phyloP scores from a whole-genome alignment of 768 basidiomycete genomes.

The Lactarius indigo region DNA sequence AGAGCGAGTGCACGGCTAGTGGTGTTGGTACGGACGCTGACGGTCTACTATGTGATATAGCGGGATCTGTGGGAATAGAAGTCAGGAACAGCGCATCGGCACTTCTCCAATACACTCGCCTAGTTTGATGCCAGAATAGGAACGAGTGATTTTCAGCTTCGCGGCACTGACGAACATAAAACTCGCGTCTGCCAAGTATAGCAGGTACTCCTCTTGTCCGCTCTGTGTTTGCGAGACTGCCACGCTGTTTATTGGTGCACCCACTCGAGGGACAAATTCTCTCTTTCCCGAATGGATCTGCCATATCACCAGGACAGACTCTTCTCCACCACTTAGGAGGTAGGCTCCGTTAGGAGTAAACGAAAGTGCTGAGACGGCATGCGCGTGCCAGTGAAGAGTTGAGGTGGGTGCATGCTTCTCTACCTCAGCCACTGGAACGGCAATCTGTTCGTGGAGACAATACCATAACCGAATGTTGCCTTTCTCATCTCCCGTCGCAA shows the following conservation, averaged over 20 bases:
- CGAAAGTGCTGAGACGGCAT: constrained; percentile 79
- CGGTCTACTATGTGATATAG: constrained; percentile 34
- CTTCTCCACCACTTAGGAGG: constrained; percentile 90
- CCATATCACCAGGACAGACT: constrained; percentile 96
- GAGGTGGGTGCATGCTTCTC: constrained; percentile 84
- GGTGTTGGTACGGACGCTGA: constrained; percentile 50
- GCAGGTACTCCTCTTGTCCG: constrained; percentile 81
- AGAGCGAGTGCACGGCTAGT: constrained; percentile 69
- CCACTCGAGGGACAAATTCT: constrained; percentile 91
- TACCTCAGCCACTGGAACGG: constrained; percentile 49
- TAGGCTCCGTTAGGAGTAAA: constrained; percentile 93
- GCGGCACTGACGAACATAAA: constrained; percentile 71
- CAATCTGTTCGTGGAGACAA: constrained; percentile 64
- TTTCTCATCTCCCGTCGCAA: constrained; percentile 88
- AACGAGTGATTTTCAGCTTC: constrained; percentile 66
- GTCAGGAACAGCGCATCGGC: constrained; percentile 8
- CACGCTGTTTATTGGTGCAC: constrained; percentile 76
- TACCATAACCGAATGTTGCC: constrained; percentile 92
- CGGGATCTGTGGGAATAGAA: constrained; percentile 33
- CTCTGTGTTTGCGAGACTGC: constrained; percentile 48
- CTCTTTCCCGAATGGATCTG: constrained; percentile 83
- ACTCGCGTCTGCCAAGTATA: constrained; percentile 79
- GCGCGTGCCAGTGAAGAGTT: constrained; percentile 94
- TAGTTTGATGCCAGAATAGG: constrained; percentile 73
- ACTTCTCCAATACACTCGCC: constrained; percentile 42